These are phyloP conservation scores for Melaleuca alternifolia DNA, from an alignment of 345 rosid genomes.

Conservation along the genomic window DNA sequence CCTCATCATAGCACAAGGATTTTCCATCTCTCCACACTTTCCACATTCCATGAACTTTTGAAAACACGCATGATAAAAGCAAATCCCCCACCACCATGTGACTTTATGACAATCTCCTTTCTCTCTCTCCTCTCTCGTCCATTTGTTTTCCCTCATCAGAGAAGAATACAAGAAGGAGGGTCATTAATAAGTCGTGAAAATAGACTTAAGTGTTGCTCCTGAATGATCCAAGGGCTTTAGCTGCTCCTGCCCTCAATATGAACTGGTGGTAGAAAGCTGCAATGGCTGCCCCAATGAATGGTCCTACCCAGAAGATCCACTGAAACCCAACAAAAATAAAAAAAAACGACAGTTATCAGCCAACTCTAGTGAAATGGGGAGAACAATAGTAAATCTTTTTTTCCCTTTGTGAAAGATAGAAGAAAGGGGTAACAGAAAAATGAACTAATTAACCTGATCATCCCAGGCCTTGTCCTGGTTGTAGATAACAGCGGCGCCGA, in stretches of 20 bases:
- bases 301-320: constrained; percentile 27
- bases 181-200: background rate
- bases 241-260: constrained; percentile 9
- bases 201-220: constrained; percentile 13
- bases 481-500: constrained; percentile 14
- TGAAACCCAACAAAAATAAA: background rate
- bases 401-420: background rate
- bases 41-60: too few relatives aligned
- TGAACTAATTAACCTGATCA: constrained; percentile 4
- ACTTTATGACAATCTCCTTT: background rate
- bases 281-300: constrained; percentile 12
- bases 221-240: constrained; percentile 12
- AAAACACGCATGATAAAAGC: background rate
- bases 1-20: background rate
- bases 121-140: background rate
- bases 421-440: background rate
- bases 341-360: background rate
- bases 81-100: background rate
- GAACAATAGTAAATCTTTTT: background rate
- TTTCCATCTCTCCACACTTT: background rate
- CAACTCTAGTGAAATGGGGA: background rate
- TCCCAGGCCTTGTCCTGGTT: constrained; percentile 8
- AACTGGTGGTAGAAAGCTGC: constrained; percentile 14
- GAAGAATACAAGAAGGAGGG: background rate
- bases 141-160: background rate